Conservation (phyloP, 805 yeast species). For the Schizosaccharomyces cryophilus region DNA sequence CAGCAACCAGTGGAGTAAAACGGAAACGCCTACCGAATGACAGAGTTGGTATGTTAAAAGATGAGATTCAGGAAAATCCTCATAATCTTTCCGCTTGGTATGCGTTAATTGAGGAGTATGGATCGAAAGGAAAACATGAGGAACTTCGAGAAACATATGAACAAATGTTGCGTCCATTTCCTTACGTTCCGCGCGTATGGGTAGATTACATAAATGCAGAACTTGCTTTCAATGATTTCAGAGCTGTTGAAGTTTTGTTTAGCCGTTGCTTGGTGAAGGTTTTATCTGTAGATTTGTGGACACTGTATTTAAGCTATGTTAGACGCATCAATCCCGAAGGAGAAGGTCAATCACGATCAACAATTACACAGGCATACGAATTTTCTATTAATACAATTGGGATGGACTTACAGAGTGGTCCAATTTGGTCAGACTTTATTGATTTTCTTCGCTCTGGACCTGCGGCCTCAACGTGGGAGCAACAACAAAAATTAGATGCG, state of each 20-base stretch:
- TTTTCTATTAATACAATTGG: conserved; percentile 62
- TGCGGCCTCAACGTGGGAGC: conserved; percentile 40
- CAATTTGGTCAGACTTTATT: conserved; percentile 64
- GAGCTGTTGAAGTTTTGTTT: conserved; percentile 40
- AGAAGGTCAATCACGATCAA: conserved; percentile 53
- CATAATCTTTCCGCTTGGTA: conserved; percentile 33
- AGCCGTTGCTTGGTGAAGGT: conserved; percentile 36
- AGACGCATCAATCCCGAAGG: conserved; percentile 45
- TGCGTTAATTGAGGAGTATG: conserved; percentile 24
- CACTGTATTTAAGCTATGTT: conserved; percentile 53
- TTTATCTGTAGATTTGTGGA: conserved; percentile 47
- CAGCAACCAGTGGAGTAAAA: background rate
- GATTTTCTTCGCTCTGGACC: conserved; percentile 47
- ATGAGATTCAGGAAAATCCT: conserved; percentile 27
- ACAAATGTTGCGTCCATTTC: conserved; percentile 37
- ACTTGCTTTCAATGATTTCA: conserved; percentile 37
- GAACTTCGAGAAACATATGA: conserved; percentile 35
- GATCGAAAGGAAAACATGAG: conserved; percentile 31
- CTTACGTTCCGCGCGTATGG: conserved; percentile 30
- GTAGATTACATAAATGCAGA: conserved; percentile 41
- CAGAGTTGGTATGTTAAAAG: conserved; percentile 34
- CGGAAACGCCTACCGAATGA: conserved; percentile 19
- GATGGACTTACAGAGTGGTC: conserved; percentile 42
- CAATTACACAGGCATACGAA: conserved; percentile 60
- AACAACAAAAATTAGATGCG: conserved; percentile 53